Percentiles rank a stretch among this genome's conserved stretches.
These are phyloP conservation scores for Senecio squalidus DNA, from an alignment of 140 eudicot species.

Conservation along the genomic window DNA sequence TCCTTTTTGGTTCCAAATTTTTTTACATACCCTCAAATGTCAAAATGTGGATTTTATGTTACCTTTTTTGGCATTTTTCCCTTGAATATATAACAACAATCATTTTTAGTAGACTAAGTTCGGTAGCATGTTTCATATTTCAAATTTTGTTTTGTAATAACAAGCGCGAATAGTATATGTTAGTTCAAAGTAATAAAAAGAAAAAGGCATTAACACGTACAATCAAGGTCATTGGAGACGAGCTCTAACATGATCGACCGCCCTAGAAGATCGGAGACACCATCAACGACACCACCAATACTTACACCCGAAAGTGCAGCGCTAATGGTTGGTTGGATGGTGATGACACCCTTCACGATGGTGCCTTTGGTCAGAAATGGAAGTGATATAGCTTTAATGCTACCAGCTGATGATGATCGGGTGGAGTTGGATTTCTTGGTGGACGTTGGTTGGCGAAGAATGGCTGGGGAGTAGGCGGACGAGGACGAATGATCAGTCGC, in stretches of 20 bases:
- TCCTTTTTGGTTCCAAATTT: no score
- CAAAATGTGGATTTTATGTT: no score
- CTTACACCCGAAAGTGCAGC: slow-evolving; percentile 8
- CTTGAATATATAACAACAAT: no score
- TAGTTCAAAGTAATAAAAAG: no score
- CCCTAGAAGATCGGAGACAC: neutral
- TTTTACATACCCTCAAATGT: no score
- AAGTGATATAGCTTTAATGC: slow-evolving; percentile 11
- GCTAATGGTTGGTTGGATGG: slow-evolving; percentile 1
- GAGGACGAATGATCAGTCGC: slow-evolving; percentile 17
- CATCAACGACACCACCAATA: slow-evolving; percentile 4
- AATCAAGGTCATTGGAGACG: slow-evolving; percentile 11
- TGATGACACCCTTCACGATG: slow-evolving; percentile 7
- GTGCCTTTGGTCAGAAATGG: slow-evolving; percentile 1
- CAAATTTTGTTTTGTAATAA: no score
- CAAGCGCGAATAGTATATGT: no score
- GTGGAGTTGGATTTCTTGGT: slow-evolving; percentile 13
- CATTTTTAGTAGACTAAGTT: no score
- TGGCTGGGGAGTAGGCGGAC: slow-evolving; percentile 22
- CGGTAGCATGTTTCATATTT: no score
- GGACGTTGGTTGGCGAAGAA: neutral
- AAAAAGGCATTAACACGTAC: neutral
- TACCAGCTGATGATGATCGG: slow-evolving; percentile 10
- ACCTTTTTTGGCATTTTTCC: no score
- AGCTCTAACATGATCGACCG: slow-evolving; percentile 9